phyloP scores from a whole-genome alignment of 495 filamentous ascomycete species.

The Lasiosphaeria ovina region DNA sequence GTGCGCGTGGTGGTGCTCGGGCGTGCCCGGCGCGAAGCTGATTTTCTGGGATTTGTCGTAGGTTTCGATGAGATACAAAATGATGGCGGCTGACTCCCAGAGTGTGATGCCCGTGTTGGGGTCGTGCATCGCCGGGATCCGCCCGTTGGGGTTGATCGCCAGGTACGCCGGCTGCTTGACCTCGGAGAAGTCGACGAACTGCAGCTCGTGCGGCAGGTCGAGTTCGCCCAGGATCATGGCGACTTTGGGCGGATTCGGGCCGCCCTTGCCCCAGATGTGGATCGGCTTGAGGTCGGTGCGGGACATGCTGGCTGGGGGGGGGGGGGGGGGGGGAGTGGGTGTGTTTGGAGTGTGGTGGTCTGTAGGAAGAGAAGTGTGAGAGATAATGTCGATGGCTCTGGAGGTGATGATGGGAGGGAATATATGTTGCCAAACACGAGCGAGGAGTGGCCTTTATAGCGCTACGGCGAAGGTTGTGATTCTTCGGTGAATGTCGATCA shows the following conservation, averaged over 20 bases:
- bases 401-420: too few species aligned
- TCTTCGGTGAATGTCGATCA: too few species aligned
- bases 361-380: too few species aligned
- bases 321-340: too few species aligned
- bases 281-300: slow-evolving; percentile 33
- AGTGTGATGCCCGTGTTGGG: slow-evolving; percentile 63
- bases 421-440: too few species aligned
- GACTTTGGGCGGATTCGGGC: slow-evolving; percentile 56
- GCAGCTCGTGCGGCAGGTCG: slow-evolving; percentile 51
- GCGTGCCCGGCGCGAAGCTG: slow-evolving; percentile 49
- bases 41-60: slow-evolving; percentile 65
- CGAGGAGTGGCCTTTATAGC: too few species aligned
- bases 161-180: slow-evolving; percentile 58
- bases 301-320: too few species aligned
- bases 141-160: slow-evolving; percentile 70
- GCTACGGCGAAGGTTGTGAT: too few species aligned
- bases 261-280: slow-evolving; percentile 34
- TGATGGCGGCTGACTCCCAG: slow-evolving; percentile 74
- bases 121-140: slow-evolving; percentile 62
- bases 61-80: slow-evolving; percentile 68
- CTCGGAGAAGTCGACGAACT: slow-evolving; percentile 41
- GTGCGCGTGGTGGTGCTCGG: slow-evolving; percentile 52
- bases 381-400: too few species aligned
- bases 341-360: too few species aligned
- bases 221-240: slow-evolving; percentile 64